Evolutionary conservation across 169 alveolate genomes (phyloP), one percentile per base, ranked within the genome.

Genomic region (Cryptosporidium viatorum): DNA sequence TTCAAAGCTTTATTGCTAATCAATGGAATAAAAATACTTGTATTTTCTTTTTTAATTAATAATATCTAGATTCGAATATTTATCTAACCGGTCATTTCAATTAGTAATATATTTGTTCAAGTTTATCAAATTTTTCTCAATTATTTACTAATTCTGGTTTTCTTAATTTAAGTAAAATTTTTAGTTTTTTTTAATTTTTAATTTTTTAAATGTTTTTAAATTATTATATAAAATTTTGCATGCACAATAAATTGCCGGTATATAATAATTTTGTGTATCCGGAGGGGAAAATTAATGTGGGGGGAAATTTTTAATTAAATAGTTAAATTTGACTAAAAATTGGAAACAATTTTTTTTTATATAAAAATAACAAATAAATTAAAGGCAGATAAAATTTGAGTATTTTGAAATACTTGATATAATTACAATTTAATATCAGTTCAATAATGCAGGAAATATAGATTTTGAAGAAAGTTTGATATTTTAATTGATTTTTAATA

Each of bases 271-370:
- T 65, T 31, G 71, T n/a, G 35, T 55, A 35, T 73, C 48, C 23
- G 10, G 62, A 52, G 51, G 86, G 86, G 86, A 69, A 73, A 41
- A 73, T 45, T 45, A n/a, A 33, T 73, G 71, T 52, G 86, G 71
- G 86, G 86, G 70, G 84, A 45, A 3, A 4, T 37, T 33, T 31
- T 6, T 10, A 23, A 31, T 26, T 73, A 26, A 73, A 73, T 59
- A 69, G 86, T 73, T 73, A 33, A 59, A 59, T 73, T 73, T 73
- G 86, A 73, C 86, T 33, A 55, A 55, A 23, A 55, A 55, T 18
- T 16, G 3, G 18, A 7, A 21, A 55, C 0, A 55, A 41, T 8
- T 8, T 8, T 45, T 45, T 45, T 45, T 45, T 45, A 45, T 45
- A 45, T 3, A 45, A 45, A 45, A 45, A 45, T 3, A 45, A 45